These are phyloP conservation scores for Fusarium chlamydosporum DNA, from an alignment of 2,329 filamentous ascomycete species.

Conservation along the genomic window DNA sequence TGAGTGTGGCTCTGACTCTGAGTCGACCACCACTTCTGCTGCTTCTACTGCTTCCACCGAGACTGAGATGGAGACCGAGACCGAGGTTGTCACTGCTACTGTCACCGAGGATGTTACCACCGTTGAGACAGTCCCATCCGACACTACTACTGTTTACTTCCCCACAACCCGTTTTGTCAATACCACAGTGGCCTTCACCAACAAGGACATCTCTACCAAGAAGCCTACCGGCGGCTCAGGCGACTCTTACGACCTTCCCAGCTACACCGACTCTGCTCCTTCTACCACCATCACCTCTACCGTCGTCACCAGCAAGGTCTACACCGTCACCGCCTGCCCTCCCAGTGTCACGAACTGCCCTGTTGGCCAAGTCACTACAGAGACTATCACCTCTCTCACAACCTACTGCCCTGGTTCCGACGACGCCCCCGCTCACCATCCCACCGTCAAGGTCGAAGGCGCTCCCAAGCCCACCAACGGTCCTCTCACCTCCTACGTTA, in stretches of 20 bases:
- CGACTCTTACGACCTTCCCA: slow-evolving; percentile 22
- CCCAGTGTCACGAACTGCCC: slow-evolving; percentile 50
- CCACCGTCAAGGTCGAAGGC: not conserved
- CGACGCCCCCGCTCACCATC: not conserved
- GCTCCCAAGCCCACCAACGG: slow-evolving; percentile 29
- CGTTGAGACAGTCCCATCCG: slow-evolving; percentile 15
- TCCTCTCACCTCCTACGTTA: slow-evolving; percentile 59
- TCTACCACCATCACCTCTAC: slow-evolving; percentile 50
- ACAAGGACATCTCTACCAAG: slow-evolving; percentile 13
- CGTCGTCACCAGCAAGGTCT: slow-evolving; percentile 49
- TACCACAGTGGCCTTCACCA: slow-evolving; percentile 25
- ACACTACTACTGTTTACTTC: slow-evolving; percentile 29
- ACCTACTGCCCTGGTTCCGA: slow-evolving; percentile 57
- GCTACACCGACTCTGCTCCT: slow-evolving; percentile 15
- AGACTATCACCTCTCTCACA: slow-evolving; percentile 50
- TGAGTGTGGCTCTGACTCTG: slow-evolving; percentile 49
- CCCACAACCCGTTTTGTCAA: slow-evolving; percentile 40
- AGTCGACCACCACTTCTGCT: slow-evolving; percentile 28
- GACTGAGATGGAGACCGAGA: slow-evolving; percentile 14
- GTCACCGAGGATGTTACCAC: slow-evolving; percentile 14
- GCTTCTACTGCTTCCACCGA: slow-evolving; percentile 29
- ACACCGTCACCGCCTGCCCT: slow-evolving; percentile 54
- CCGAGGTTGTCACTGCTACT: slow-evolving; percentile 4
- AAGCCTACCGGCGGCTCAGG: slow-evolving; percentile 10
- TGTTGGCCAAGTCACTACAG: slow-evolving; percentile 51